Percentiles rank a stretch among this genome's conserved stretches.
These are phyloP conservation scores for Rhynchospora tenuis DNA, from an alignment of 176 grass and related monocot genomes.

Conservation along the genomic window DNA sequence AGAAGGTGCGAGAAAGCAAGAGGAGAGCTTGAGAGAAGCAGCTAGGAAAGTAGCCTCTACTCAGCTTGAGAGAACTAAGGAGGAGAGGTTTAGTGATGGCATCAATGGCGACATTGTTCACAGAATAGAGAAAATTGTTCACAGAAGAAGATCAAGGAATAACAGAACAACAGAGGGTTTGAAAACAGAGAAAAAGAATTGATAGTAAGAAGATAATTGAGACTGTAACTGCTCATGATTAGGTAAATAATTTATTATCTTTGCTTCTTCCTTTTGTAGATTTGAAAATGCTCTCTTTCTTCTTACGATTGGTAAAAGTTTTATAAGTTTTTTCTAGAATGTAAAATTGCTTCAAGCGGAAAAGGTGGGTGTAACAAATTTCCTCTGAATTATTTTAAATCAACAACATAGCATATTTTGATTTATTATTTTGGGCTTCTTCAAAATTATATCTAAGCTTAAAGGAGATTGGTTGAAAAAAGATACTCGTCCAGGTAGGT, in stretches of 20 bases:
- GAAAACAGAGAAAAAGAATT: background rate
- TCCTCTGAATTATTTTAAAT: background rate
- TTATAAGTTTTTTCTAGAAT: background rate
- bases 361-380: background rate
- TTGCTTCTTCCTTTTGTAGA: background rate
- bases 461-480: background rate
- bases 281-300: background rate
- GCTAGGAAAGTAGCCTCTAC: background rate
- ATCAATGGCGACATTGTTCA: background rate
- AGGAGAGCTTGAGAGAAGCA: background rate
- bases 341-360: background rate
- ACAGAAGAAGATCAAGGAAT: background rate
- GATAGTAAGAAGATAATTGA: background rate
- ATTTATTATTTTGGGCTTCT: background rate
- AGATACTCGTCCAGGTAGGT: background rate
- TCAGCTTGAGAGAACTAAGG: background rate
- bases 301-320: too few species aligned
- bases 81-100: background rate
- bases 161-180: background rate
- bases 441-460: background rate
- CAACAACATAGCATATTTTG: background rate
- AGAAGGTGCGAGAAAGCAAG: background rate
- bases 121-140: background rate
- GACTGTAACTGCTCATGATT: background rate
- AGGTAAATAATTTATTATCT: background rate